Base-by-base conservation (phyloP, 139 green algal species). In the Chlamydomonas incerta region DNA sequence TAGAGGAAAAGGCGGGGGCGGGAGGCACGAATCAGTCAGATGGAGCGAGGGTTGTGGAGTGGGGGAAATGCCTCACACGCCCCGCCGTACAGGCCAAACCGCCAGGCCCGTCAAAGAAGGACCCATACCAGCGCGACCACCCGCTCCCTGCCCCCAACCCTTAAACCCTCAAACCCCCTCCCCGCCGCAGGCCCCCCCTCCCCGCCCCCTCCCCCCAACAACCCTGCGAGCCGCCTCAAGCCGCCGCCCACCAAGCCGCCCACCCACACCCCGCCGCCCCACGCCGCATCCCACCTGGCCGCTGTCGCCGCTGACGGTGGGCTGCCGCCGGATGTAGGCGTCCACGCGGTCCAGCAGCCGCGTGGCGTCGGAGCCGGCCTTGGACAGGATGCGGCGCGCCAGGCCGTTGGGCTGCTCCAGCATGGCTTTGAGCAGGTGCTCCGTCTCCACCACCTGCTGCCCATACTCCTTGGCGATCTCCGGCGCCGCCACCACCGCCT, bases 391-490 rank as follows among this genome's bases (percentile, higher is more conserved):
- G 52, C 96, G 90, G 20, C 92, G 69, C 0, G 96, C 96, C 77
- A 99, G 91, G 3, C 97, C 97, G 70, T 98, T 98, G 58, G 96
- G 93, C 92, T 99, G 97, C 94, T 99, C 96, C 85, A 99, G 92
- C 88, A 99, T 88, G 4, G 96, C 95, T 89, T 99, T 98, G 34
- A 98, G 87, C 85, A 99, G 91, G 92, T 99, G 97, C 93, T 99
- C 97, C 31, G 96, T 98, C 92, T 99, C 97, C 41, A 99, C 97
- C 31, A 99, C 94, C 92, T 99, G 97, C 77, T 99, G 95, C 17
- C 58, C 81, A 81, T 90, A 93, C 41, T 92, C 87, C 67, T 96
- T 95, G 33, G 95, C 95, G 2, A 97, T 81, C 82, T 99, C 96
- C 3, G 97, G 97, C 13, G 96, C 95, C 17, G 89, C 91, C 3